These are phyloP conservation scores for Monosporascus sp. DNA, from an alignment of 2,329 filamentous ascomycete genomes.

Conservation along the genomic window DNA sequence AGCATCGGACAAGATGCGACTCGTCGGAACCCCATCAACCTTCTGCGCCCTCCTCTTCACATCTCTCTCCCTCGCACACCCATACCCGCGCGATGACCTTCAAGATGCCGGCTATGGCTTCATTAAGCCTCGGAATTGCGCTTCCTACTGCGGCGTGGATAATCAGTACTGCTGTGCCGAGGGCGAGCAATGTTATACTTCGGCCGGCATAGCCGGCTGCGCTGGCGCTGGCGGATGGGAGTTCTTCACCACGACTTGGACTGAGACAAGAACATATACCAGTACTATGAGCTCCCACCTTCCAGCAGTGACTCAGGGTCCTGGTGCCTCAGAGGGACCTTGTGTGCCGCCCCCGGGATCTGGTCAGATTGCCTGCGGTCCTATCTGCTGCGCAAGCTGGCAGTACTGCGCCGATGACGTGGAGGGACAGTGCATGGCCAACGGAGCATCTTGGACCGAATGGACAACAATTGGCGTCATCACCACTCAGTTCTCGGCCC, in stretches of 20 bases:
- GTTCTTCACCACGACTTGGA: conserved; percentile 54
- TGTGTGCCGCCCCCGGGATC: conserved; percentile 45
- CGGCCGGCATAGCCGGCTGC: conserved; percentile 45
- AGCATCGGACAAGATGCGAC: conserved; percentile 28
- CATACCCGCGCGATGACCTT: conserved; percentile 45
- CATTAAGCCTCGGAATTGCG: conserved; percentile 45
- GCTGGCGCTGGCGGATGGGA: conserved; percentile 25
- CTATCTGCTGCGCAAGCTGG: conserved; percentile 63
- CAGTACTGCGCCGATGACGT: conserved; percentile 56
- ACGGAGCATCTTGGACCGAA: conserved; percentile 38
- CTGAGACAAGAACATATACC: conserved; percentile 54
- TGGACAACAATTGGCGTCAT: conserved; percentile 41
- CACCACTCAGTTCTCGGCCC: conserved; percentile 50
- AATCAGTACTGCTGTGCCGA: conserved; percentile 50
- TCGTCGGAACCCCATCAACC: conserved; percentile 18
- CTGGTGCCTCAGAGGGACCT: conserved; percentile 29
- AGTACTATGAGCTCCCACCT: conserved; percentile 50
- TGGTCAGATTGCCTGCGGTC: conserved; percentile 58
- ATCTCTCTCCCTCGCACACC: conserved; percentile 35
- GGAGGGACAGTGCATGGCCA: conserved; percentile 52
- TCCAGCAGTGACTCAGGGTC: conserved; percentile 37
- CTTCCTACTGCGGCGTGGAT: conserved; percentile 47
- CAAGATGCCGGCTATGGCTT: conserved; percentile 45
- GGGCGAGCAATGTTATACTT: conserved; percentile 46
- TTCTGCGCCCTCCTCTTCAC: conserved; percentile 35